phyloP scores from a whole-genome alignment of 129 eudicot species.

The Smallanthus sonchifolius region DNA sequence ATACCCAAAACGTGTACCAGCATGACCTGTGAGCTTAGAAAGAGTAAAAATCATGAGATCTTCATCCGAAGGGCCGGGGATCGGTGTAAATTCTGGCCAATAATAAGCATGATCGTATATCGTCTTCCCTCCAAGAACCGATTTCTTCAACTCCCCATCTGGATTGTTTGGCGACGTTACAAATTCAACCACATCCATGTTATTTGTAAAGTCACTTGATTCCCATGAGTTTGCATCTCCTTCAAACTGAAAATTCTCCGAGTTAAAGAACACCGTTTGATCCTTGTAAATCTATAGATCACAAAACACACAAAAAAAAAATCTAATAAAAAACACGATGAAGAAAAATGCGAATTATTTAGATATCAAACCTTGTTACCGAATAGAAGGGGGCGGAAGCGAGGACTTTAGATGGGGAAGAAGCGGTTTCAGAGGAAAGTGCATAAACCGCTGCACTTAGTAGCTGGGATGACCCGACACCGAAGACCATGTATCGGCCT shows the following conservation, averaged over 20 bases:
- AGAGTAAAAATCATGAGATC: conserved; percentile 63
- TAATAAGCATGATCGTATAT: conserved; percentile 56
- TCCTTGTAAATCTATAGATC: conserved; percentile 5
- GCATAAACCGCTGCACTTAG: conserved; percentile 60
- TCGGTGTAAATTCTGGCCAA: conserved; percentile 72
- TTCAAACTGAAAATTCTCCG: conserved; percentile 21
- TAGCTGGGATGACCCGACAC: conserved; percentile 44
- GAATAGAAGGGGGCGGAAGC: conserved; percentile 45
- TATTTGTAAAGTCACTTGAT: conserved; percentile 21
- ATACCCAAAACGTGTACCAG: conserved; percentile 69
- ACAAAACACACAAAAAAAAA: too few relatives aligned
- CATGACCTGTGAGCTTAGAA: conserved; percentile 80
- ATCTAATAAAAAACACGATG: too few relatives aligned
- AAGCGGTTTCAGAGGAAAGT: conserved; percentile 30
- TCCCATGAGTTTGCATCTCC: conserved; percentile 33
- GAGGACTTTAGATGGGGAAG: conserved; percentile 23
- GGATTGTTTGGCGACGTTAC: too few relatives aligned
- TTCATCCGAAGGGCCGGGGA: conserved; percentile 51
- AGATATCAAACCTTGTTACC: conserved; percentile 19
- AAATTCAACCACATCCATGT: conserved; percentile 16
- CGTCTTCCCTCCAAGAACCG: conserved; percentile 30
- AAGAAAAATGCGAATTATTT: background rate
- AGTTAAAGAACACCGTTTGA: conserved; percentile 40
- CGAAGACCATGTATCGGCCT: conserved; percentile 20
- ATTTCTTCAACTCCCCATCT: too few relatives aligned